These are phyloP conservation scores for Salisapilia sapeloensis DNA, from an alignment of 352 stramenopile genomes.

Conservation along the genomic window DNA sequence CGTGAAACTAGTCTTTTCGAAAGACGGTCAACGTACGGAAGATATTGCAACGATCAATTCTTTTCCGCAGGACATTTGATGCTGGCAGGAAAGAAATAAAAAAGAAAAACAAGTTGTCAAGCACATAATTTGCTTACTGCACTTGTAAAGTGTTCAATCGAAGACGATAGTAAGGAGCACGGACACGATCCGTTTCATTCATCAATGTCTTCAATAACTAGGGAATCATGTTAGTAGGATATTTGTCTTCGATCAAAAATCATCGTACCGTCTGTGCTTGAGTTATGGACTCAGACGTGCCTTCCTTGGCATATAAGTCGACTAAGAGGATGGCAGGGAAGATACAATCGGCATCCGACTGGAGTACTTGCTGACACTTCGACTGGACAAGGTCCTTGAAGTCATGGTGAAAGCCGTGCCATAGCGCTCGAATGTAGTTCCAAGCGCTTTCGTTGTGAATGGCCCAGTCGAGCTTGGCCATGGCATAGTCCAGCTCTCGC, in stretches of 20 bases:
- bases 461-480: slow-evolving; percentile 40
- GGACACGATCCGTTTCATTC: slow-evolving; percentile 53
- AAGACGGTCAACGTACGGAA: slow-evolving; percentile 73
- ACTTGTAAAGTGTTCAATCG: slow-evolving; percentile 27
- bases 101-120: background rate
- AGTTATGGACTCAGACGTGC: slow-evolving; percentile 16
- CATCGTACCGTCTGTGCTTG: slow-evolving; percentile 14
- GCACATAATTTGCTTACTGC: slow-evolving; percentile 5
- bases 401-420: slow-evolving; percentile 24
- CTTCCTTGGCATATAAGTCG: slow-evolving; percentile 44
- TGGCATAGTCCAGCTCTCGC: slow-evolving; percentile 58
- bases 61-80: slow-evolving; percentile 58
- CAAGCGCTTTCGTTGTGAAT: slow-evolving; percentile 85
- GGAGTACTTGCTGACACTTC: slow-evolving; percentile 21
- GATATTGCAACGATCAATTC: slow-evolving; percentile 68
- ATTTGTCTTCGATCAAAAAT: background rate
- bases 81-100: slow-evolving; percentile 2
- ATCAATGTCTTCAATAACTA: slow-evolving; percentile 52
- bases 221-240: too few relatives aligned
- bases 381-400: slow-evolving; percentile 20
- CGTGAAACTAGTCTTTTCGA: slow-evolving; percentile 68
- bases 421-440: slow-evolving; percentile 78
- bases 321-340: slow-evolving; percentile 57
- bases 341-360: slow-evolving; percentile 27
- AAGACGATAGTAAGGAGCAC: slow-evolving; percentile 60